Percentiles rank a stretch among this genome's conserved stretches.
Conservation (phyloP, 768 basidiomycete species). For the Trametes gibbosa region DNA sequence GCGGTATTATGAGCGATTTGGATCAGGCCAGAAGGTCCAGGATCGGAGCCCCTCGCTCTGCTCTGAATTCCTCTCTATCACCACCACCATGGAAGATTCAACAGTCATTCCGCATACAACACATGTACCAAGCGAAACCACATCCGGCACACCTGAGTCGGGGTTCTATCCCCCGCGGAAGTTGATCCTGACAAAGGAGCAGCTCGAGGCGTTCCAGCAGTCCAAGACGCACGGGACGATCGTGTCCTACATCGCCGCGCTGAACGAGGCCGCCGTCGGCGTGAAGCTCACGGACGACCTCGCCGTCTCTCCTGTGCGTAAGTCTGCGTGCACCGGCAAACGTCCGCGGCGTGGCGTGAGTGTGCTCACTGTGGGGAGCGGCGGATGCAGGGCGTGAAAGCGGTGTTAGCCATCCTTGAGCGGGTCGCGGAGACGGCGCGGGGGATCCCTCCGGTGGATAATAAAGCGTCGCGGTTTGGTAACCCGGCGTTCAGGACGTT, state of each 20-base stretch:
- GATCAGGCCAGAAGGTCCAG: not conserved
- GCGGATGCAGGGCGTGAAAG: slow-evolving; percentile 52
- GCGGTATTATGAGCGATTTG: too few relatives aligned
- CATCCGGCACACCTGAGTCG: not conserved
- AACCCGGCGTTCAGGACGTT: slow-evolving; percentile 96
- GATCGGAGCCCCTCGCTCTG: not conserved
- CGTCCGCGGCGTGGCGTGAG: not conserved
- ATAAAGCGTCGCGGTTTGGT: slow-evolving; percentile 88
- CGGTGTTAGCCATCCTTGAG: slow-evolving; percentile 64
- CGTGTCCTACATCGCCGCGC: slow-evolving; percentile 62
- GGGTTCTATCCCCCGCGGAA: slow-evolving; percentile 58
- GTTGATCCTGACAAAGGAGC: slow-evolving; percentile 69
- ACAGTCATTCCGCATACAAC: not conserved
- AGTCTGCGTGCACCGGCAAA: not conserved
- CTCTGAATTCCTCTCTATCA: not conserved
- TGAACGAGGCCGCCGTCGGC: slow-evolving; percentile 76
- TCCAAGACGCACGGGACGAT: slow-evolving; percentile 70
- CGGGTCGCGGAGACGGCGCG: slow-evolving; percentile 62
- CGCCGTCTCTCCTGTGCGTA: slow-evolving; percentile 56
- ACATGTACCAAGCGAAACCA: not conserved
- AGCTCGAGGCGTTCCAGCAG: slow-evolving; percentile 78
- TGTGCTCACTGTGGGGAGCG: not conserved
- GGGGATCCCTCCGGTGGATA: slow-evolving; percentile 83
- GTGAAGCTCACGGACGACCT: slow-evolving; percentile 72
- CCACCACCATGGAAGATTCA: slow-evolving; percentile 23